Evolutionary conservation across 805 yeast genomes (phyloP).

Genomic region (Barnettozyma populi): DNA sequence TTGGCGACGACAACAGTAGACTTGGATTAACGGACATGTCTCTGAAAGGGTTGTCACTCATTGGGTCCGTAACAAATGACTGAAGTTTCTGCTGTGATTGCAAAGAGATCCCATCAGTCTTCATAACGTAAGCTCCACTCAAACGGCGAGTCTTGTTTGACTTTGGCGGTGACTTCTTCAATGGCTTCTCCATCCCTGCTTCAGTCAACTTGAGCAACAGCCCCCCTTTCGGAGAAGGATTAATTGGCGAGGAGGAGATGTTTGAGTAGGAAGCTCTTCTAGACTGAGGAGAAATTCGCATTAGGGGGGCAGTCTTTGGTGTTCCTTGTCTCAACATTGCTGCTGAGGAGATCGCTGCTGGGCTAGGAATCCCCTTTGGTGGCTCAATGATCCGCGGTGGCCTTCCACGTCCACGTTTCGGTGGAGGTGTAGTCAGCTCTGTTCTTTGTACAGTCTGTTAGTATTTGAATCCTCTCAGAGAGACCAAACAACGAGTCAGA

Average conservation of each 20-base stretch:
- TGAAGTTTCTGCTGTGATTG: conserved; percentile 22
- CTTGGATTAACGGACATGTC: conserved; percentile 21
- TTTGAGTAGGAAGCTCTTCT: not conserved
- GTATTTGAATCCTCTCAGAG: not conserved
- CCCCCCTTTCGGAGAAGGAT: conserved; percentile 26
- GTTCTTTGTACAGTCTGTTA: not conserved
- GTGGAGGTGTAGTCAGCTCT: conserved; percentile 15
- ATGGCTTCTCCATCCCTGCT: not conserved
- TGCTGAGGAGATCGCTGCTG: conserved; percentile 25
- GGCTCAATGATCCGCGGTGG: conserved; percentile 17
- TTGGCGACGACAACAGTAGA: conserved; percentile 24
- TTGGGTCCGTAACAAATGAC: conserved; percentile 10
- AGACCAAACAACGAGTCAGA: not conserved
- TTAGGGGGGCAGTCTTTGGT: conserved; percentile 25
- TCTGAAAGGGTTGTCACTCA: not conserved
- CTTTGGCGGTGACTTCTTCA: not conserved
- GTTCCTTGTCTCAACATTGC: conserved; percentile 26
- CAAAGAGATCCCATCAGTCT: conserved; percentile 7
- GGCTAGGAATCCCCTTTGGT: conserved; percentile 10
- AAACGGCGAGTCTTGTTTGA: not conserved
- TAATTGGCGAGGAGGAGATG: conserved; percentile 14
- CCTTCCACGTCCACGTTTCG: conserved; percentile 28
- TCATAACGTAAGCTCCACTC: not conserved
- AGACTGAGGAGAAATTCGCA: conserved; percentile 24
- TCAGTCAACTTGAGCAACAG: conserved; percentile 16